Conservation (phyloP, 352 stramenopile species). For the Peronosclerospora sorghi region DNA sequence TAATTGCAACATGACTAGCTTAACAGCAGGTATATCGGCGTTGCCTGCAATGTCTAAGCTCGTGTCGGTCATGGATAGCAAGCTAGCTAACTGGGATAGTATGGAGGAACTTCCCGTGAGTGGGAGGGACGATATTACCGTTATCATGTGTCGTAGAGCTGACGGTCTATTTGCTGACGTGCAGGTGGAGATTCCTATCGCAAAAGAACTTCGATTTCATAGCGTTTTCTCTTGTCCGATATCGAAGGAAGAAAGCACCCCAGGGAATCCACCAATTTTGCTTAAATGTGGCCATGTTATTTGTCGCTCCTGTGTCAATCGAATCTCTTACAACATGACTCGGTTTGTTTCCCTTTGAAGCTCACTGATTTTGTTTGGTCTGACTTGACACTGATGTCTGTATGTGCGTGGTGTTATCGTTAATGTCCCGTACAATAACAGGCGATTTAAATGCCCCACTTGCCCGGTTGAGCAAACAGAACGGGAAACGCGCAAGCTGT, state of each 20-base stretch:
- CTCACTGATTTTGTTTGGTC: not conserved
- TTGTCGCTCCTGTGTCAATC: constrained; percentile 67
- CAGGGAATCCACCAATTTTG: constrained; percentile 72
- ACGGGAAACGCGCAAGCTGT: constrained; percentile 59
- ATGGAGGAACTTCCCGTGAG: constrained; percentile 65
- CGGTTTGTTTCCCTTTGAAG: constrained; percentile 24
- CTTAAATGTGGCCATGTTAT: constrained; percentile 84
- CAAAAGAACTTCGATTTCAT: constrained; percentile 77
- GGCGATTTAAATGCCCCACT: constrained; percentile 82
- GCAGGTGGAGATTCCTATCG: constrained; percentile 66
- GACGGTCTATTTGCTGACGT: not conserved
- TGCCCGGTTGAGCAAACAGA: constrained; percentile 76
- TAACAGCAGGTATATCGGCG: constrained; percentile 58
- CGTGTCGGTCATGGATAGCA: constrained; percentile 65
- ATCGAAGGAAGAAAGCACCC: constrained; percentile 79
- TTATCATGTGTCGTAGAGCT: not conserved
- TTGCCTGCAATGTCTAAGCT: constrained; percentile 75
- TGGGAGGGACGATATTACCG: not conserved
- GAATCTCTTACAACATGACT: constrained; percentile 75
- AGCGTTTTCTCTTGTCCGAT: constrained; percentile 82
- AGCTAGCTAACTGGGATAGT: constrained; percentile 57
- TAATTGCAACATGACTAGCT: constrained; percentile 22
- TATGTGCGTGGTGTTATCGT: too few relatives aligned
- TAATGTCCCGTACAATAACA: constrained; percentile 9
- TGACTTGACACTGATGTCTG: not conserved